These are phyloP conservation scores for Sclerotinia trifoliorum DNA, from an alignment of 2,329 filamentous ascomycete genomes.

Conservation along the genomic window DNA sequence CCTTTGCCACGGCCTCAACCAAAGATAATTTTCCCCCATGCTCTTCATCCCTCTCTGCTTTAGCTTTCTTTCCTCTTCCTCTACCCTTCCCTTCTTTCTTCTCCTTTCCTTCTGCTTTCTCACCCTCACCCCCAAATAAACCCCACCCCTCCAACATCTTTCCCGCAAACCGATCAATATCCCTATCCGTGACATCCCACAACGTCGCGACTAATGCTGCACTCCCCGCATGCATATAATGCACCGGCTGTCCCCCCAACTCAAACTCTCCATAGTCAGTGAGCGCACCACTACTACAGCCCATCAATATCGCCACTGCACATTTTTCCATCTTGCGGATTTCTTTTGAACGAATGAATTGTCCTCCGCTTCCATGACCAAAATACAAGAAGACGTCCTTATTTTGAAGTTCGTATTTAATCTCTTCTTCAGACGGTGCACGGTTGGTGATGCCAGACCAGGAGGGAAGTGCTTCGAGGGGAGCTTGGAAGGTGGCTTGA, in stretches of 20 bases:
- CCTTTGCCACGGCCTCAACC: constrained; percentile 76
- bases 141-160: constrained; percentile 84
- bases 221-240: constrained; percentile 84
- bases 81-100: constrained; percentile 29
- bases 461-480: constrained; percentile 60
- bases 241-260: constrained; percentile 83
- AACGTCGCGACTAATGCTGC: constrained; percentile 88
- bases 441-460: constrained; percentile 72
- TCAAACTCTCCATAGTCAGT: constrained; percentile 84
- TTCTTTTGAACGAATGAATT: constrained; percentile 85
- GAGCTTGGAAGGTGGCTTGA: constrained; percentile 68
- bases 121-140: constrained; percentile 46
- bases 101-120: constrained; percentile 36
- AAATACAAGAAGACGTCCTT: constrained; percentile 86
- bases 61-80: constrained; percentile 39
- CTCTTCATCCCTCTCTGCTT: constrained; percentile 31
- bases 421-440: constrained; percentile 73
- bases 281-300: constrained; percentile 83
- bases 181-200: constrained; percentile 97
- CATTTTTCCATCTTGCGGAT: constrained; percentile 77
- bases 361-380: constrained; percentile 89
- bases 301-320: constrained; percentile 85
- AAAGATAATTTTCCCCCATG: constrained; percentile 52
- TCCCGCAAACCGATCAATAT: constrained; percentile 90
- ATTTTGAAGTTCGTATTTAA: constrained; percentile 63